Base-by-base conservation (phyloP, 2,329 filamentous ascomycete species). In the Metarhizium rileyi region DNA sequence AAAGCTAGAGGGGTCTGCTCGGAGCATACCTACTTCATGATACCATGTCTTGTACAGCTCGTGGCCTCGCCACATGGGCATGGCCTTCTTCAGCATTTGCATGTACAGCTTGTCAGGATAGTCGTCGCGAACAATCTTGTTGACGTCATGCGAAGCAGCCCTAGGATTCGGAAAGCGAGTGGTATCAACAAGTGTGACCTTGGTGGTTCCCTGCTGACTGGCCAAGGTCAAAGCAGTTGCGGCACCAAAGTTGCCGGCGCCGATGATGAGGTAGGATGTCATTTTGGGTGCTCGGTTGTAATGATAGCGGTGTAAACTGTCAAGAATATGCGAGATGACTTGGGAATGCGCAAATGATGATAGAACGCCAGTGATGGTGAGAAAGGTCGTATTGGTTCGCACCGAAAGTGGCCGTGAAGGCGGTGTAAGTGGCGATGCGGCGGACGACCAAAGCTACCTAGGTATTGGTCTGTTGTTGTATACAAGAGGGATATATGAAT, bases 11-110 rank as follows among this genome's bases (percentile, higher is more conserved):
- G 61, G 52, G 49, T 71, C 68, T 9, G 62, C 68, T 30, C 68
- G 61, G 5, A 70, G 60, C 77, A 80, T 79, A 9, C 80, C 79
- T 0, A 77, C 77, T 55, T 76, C 71, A 57, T 82, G 76, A 59
- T 80, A 83, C 53, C 67, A 74, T 4, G 59, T 48, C 44, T 69
- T 70, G 64, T 77, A 78, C n/a, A 81, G 66, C 1, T 72, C 70
- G 45, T 76, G 69, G 18, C 55, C 45, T 33, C 66, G 59, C 69
- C 69, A 71, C 46, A 59, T 55, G 18, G 63, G 61, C 68, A 71
- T 70, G 53, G 68, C 69, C 52, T 64, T 63, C 42, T 59, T 60
- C 46, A 70, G 61, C 63, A 70, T 65, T 43, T 59, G 60, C 62
- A 69, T 70, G 55, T 70, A 70, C 30, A 67, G 61, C 30, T 51